Conservation (phyloP, 2,329 filamentous ascomycete genomes). For the Dactylellina parvicollis region DNA sequence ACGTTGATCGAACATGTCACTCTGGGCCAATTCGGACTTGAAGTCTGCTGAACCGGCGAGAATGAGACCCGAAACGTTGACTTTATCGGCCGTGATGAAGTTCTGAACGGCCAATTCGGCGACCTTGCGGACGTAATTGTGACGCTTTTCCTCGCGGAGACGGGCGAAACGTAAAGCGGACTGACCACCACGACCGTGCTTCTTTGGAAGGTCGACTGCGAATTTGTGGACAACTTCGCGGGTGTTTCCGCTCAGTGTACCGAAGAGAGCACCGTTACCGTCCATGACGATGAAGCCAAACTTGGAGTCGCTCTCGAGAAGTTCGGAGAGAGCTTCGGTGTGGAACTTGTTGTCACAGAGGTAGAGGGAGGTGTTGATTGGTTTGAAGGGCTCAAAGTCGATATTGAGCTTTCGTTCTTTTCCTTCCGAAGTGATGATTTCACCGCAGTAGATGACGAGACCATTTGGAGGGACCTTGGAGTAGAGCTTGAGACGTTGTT, state of each 20-base stretch:
- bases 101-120: conserved; percentile 98
- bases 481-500: conserved; percentile 98
- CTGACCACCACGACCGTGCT: conserved; percentile 99
- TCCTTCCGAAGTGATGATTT: conserved; percentile 98
- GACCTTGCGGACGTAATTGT: conserved; percentile 99
- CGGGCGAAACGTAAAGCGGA: conserved; percentile 98
- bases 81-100: conserved; percentile 98
- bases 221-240: conserved; percentile 98
- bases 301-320: conserved; percentile 98
- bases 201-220: conserved; percentile 98
- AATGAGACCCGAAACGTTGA: conserved; percentile 95
- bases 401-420: conserved; percentile 99
- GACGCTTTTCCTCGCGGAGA: conserved; percentile 98
- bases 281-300: conserved; percentile 99
- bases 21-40: conserved; percentile 98
- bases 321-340: conserved; percentile 93
- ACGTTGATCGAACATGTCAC: conserved; percentile 94
- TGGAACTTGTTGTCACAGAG: conserved; percentile 99
- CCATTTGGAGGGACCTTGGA: conserved; percentile 98
- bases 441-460: conserved; percentile 97
- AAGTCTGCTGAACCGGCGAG: conserved; percentile 97
- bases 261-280: conserved; percentile 96
- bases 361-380: conserved; percentile 99
- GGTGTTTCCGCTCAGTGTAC: conserved; percentile 95
- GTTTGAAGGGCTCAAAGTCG: conserved; percentile 99